phyloP scores from a whole-genome alignment of 306 rosid genomes.

The Fagus crenata region DNA sequence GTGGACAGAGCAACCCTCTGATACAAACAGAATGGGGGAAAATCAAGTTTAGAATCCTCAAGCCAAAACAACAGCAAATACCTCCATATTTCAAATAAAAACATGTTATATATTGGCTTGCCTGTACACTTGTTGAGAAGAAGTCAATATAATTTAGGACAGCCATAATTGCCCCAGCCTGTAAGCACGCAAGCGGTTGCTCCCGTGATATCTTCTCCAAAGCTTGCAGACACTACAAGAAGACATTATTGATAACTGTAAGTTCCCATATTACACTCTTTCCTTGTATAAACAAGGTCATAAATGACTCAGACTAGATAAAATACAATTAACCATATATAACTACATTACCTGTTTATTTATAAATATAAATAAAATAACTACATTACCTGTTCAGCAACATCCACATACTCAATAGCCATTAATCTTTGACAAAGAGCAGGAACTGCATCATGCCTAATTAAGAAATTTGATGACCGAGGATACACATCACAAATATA shows the following conservation, averaged over 20 bases:
- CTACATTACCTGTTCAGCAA: conserved; percentile 84
- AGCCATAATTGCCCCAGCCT: conserved; percentile 91
- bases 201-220: conserved; percentile 95
- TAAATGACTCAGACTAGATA: neutral
- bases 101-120: conserved; percentile 26
- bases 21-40: conserved; percentile 7
- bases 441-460: conserved; percentile 80
- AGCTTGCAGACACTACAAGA: conserved; percentile 87
- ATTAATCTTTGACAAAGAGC: conserved; percentile 77
- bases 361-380: neutral
- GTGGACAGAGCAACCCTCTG: conserved; percentile 96
- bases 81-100: neutral
- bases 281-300: neutral
- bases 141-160: conserved; percentile 81
- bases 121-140: conserved; percentile 92
- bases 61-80: conserved; percentile 1
- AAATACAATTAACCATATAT: conserved; percentile 23
- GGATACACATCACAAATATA: conserved; percentile 89
- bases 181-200: conserved; percentile 93
- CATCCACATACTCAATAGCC: conserved; percentile 84
- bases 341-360: conserved; percentile 58
- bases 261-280: conserved; percentile 15
- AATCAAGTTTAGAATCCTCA: conserved; percentile 24
- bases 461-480: conserved; percentile 71
- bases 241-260: conserved; percentile 18